phyloP scores from a whole-genome alignment of 2,329 filamentous ascomycete species.

The Sporothrix variecibatus region DNA sequence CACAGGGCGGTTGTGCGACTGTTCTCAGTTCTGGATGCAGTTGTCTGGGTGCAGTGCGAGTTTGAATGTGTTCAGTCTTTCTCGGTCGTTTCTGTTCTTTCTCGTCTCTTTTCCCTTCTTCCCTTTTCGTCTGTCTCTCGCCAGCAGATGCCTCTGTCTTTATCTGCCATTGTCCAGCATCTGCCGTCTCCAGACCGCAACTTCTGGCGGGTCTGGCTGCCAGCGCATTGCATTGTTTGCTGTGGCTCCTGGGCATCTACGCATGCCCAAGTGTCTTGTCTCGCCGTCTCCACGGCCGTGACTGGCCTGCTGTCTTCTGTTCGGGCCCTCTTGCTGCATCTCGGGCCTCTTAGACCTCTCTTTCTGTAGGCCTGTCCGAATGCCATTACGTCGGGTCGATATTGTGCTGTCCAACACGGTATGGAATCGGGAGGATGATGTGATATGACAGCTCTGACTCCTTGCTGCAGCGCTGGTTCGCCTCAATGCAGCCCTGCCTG shows the following conservation, averaged over 20 bases:
- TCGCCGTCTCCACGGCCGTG: neutral
- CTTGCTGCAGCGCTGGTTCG: neutral
- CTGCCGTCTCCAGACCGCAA: slow-evolving; percentile 13
- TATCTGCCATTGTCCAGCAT: neutral
- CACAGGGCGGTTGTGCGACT: slow-evolving; percentile 8
- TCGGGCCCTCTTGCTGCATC: neutral
- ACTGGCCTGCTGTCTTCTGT: neutral
- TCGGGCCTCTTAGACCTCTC: neutral
- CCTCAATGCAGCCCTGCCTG: neutral
- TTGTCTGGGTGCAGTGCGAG: neutral
- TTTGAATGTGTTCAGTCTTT: neutral
- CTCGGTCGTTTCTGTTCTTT: neutral
- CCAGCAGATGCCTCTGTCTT: slow-evolving; percentile 13
- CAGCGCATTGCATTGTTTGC: slow-evolving; percentile 19
- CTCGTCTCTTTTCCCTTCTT: neutral
- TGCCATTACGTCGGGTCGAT: slow-evolving; percentile 11
- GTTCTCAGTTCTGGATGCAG: neutral
- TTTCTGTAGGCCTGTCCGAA: neutral
- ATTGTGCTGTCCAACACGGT: neutral
- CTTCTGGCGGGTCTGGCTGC: slow-evolving; percentile 19
- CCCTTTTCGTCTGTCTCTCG: neutral
- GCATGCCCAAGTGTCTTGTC: slow-evolving; percentile 7
- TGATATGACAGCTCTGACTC: neutral
- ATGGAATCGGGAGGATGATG: neutral
- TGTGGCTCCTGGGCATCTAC: slow-evolving; percentile 4